These are phyloP conservation scores for Neurospora africana DNA, from an alignment of 495 filamentous ascomycete species.

Conservation along the genomic window DNA sequence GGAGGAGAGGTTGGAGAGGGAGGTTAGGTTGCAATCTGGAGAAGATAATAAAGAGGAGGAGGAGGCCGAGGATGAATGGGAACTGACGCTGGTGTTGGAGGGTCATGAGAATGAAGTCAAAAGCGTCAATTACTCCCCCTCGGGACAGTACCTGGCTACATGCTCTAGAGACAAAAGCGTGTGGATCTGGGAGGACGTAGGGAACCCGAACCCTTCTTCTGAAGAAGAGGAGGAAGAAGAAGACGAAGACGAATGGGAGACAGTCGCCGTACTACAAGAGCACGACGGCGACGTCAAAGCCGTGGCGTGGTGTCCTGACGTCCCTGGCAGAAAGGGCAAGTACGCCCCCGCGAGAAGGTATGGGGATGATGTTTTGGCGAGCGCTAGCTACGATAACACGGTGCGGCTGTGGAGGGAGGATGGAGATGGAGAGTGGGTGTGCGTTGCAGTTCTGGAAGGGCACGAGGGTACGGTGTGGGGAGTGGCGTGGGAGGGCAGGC, in stretches of 20 bases:
- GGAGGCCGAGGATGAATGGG: slow-evolving; percentile 66
- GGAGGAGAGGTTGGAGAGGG: slow-evolving; percentile 6
- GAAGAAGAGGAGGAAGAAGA: slow-evolving; percentile 24
- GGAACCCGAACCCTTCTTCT: slow-evolving; percentile 9
- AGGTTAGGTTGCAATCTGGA: slow-evolving; percentile 7
- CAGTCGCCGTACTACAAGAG: slow-evolving; percentile 84
- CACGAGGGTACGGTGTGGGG: slow-evolving; percentile 82
- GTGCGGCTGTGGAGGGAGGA: slow-evolving; percentile 85
- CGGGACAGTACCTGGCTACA: slow-evolving; percentile 74
- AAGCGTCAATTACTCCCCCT: slow-evolving; percentile 66
- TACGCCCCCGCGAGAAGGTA: slow-evolving; percentile 20
- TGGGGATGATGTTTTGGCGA: slow-evolving; percentile 59
- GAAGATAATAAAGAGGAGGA: slow-evolving; percentile 10
- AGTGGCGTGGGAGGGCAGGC: slow-evolving; percentile 62
- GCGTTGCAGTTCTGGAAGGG: slow-evolving; percentile 68
- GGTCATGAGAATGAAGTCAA: slow-evolving; percentile 95
- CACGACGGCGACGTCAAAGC: slow-evolving; percentile 92
- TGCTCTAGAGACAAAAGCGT: slow-evolving; percentile 87
- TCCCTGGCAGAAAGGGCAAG: slow-evolving; percentile 31
- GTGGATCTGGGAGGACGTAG: slow-evolving; percentile 98
- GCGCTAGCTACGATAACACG: slow-evolving; percentile 84
- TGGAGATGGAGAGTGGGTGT: slow-evolving; percentile 78
- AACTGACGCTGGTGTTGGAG: slow-evolving; percentile 75
- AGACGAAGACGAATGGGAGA: slow-evolving; percentile 90
- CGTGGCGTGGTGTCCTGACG: slow-evolving; percentile 73